Evolutionary conservation across 2,329 filamentous ascomycete species (phyloP).

Genomic region (Cryphonectria japonica): DNA sequence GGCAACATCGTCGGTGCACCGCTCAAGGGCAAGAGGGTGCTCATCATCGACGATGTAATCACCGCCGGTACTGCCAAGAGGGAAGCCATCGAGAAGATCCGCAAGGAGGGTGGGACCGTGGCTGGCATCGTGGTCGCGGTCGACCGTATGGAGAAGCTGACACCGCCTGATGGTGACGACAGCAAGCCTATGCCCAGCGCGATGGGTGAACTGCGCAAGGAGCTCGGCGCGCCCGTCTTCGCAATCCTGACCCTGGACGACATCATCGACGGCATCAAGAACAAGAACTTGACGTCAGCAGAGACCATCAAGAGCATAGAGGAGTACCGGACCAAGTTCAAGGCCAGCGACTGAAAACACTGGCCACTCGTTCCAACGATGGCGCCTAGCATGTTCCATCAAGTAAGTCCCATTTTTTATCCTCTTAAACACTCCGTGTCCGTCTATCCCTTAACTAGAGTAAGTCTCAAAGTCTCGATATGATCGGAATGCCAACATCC

Average conservation of each 20-base stretch:
- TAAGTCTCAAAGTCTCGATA: conserved; percentile 22
- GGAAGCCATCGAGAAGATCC: conserved; percentile 89
- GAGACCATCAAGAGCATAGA: conserved; percentile 69
- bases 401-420: conserved; percentile 25
- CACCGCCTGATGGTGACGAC: conserved; percentile 66
- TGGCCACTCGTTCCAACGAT: background rate
- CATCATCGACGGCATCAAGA: conserved; percentile 71
- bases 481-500: conserved; percentile 25
- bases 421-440: conserved; percentile 20
- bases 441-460: conserved; percentile 29
- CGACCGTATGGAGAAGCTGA: conserved; percentile 84
- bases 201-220: conserved; percentile 81
- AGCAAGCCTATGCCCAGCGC: conserved; percentile 74
- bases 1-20: conserved; percentile 89
- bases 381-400: conserved; percentile 17
- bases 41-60: conserved; percentile 96
- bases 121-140: conserved; percentile 88
- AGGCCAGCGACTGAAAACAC: conserved; percentile 55
- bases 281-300: conserved; percentile 61
- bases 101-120: conserved; percentile 80
- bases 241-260: conserved; percentile 85
- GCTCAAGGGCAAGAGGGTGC: conserved; percentile 80
- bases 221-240: conserved; percentile 82
- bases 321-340: conserved; percentile 72
- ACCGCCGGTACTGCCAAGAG: conserved; percentile 93